phyloP scores from a whole-genome alignment of 768 basidiomycete genomes.

The Flagelloscypha sp. region DNA sequence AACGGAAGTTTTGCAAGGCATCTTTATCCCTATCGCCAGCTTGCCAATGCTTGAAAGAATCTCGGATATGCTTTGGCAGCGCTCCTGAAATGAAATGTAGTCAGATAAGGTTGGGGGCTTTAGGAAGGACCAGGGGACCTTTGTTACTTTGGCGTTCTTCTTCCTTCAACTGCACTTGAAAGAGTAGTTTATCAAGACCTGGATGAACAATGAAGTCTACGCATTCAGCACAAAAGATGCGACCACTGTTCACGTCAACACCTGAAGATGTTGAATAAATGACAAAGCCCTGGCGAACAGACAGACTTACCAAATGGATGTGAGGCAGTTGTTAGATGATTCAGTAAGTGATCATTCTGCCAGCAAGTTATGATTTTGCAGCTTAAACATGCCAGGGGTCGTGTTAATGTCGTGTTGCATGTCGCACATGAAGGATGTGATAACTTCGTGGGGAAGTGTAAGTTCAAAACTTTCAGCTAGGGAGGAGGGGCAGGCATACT shows the following conservation, averaged over 20 bases:
- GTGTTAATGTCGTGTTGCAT: constrained; percentile 7
- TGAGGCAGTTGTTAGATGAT: constrained; percentile 8
- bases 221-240: constrained; percentile 66
- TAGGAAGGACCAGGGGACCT: constrained; percentile 8
- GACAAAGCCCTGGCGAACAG: not conserved
- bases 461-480: not conserved
- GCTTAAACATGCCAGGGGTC: constrained; percentile 11
- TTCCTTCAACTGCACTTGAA: constrained; percentile 5
- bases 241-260: constrained; percentile 66
- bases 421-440: constrained; percentile 7
- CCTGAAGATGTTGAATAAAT: constrained; percentile 33
- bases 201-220: constrained; percentile 66
- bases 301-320: constrained; percentile 2
- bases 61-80: constrained; percentile 24
- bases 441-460: not conserved
- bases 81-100: not conserved
- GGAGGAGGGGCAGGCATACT: constrained; percentile 5
- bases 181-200: constrained; percentile 33
- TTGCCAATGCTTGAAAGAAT: constrained; percentile 42
- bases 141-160: constrained; percentile 11
- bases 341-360: constrained; percentile 8
- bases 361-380: constrained; percentile 13
- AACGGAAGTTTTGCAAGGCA: constrained; percentile 39
- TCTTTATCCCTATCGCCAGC: constrained; percentile 32
- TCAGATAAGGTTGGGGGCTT: not conserved